Conservation (phyloP, 805 yeast genomes). For the Pichia nakasei region DNA sequence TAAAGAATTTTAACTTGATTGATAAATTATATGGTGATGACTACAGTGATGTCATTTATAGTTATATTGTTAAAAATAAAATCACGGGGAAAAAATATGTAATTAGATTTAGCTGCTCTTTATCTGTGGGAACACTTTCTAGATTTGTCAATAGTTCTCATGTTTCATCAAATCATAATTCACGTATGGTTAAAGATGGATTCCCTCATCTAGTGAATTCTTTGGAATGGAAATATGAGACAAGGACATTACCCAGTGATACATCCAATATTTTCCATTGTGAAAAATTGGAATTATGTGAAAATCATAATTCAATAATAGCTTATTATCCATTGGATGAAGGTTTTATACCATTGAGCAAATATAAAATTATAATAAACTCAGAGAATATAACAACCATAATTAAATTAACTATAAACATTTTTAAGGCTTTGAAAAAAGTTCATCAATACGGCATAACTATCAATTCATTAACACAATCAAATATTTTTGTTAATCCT, state of each 20-base stretch:
- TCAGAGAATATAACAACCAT: constrained; percentile 20
- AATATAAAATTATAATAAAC: background rate
- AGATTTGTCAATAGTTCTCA: constrained; percentile 11
- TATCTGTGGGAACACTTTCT: constrained; percentile 10
- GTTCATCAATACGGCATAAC: constrained; percentile 36
- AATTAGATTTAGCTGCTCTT: constrained; percentile 9
- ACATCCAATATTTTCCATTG: constrained; percentile 7
- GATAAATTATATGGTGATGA: constrained; percentile 6
- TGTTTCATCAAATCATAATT: constrained; percentile 5
- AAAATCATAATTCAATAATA: constrained; percentile 4
- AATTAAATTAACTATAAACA: constrained; percentile 16
- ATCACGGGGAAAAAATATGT: constrained; percentile 5
- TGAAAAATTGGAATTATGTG: background rate
- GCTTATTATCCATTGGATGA: constrained; percentile 5
- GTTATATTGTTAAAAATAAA: constrained; percentile 8
- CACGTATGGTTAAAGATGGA: background rate
- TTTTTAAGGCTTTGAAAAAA: constrained; percentile 18
- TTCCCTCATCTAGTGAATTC: background rate
- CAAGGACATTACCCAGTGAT: constrained; percentile 7
- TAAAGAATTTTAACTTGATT: constrained; percentile 13
- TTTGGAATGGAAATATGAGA: constrained; percentile 2
- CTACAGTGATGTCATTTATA: constrained; percentile 5
- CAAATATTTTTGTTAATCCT: constrained; percentile 30
- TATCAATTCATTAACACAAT: constrained; percentile 38
- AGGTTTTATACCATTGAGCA: background rate